Percentiles rank a stretch among this genome's conserved stretches.
These are phyloP conservation scores for Hortiboletus flavorubellus DNA, from an alignment of 768 basidiomycete genomes.

Conservation along the genomic window DNA sequence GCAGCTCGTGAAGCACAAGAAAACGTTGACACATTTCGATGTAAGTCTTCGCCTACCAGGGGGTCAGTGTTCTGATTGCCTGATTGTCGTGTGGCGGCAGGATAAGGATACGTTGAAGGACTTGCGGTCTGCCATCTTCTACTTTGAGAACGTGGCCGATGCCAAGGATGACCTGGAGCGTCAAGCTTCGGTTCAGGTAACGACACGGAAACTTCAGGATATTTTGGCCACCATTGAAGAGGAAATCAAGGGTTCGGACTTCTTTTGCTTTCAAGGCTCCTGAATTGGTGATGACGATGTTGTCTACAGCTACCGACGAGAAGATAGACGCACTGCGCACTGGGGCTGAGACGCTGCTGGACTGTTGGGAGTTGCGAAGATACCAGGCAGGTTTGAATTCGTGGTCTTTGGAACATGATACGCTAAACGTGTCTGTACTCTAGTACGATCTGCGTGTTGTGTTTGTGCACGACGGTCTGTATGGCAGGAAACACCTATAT, in stretches of 20 bases:
- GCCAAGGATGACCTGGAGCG: slow-evolving; percentile 47
- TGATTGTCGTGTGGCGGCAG: slow-evolving; percentile 33
- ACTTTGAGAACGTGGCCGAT: slow-evolving; percentile 66
- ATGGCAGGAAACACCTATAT: slow-evolving; percentile 74
- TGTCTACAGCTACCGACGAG: slow-evolving; percentile 48
- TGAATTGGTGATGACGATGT: background rate
- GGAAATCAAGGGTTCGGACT: slow-evolving; percentile 47
- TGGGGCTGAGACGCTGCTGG: slow-evolving; percentile 46
- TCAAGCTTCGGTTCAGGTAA: slow-evolving; percentile 38
- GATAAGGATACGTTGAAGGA: slow-evolving; percentile 60
- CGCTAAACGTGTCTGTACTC: background rate
- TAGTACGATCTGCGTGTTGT: slow-evolving; percentile 83
- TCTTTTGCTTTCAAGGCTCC: background rate
- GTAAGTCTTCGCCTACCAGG: slow-evolving; percentile 37
- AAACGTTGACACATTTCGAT: slow-evolving; percentile 49
- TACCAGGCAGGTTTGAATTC: slow-evolving; percentile 43
- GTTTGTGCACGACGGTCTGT: slow-evolving; percentile 72
- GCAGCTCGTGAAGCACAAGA: slow-evolving; percentile 43
- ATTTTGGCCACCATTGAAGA: slow-evolving; percentile 51
- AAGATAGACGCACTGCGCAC: slow-evolving; percentile 43
- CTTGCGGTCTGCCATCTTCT: slow-evolving; percentile 59
- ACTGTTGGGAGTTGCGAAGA: slow-evolving; percentile 63
- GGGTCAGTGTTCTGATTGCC: background rate
- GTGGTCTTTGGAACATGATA: background rate
- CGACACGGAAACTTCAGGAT: slow-evolving; percentile 49